Conservation (phyloP, 2,329 filamentous ascomycete species). For the Fusarium sp. region DNA sequence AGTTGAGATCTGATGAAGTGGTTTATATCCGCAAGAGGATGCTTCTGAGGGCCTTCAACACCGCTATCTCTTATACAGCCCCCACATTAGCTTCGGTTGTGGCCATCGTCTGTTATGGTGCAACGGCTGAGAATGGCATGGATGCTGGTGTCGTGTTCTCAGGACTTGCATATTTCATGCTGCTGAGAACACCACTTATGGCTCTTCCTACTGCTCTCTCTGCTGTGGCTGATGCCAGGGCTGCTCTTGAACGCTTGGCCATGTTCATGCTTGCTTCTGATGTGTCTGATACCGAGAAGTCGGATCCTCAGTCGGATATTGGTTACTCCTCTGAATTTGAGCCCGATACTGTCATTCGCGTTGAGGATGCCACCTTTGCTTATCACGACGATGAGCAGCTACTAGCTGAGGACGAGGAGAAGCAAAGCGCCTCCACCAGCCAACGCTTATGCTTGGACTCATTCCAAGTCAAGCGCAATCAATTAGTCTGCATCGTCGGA, state of each 20-base stretch:
- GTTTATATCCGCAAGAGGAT: constrained; percentile 29
- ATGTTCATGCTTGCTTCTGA: constrained; percentile 27
- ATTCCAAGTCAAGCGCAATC: not conserved
- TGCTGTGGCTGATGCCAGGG: constrained; percentile 19
- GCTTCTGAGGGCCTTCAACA: constrained; percentile 27
- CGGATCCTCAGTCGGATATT: not conserved
- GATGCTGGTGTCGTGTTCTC: constrained; percentile 22
- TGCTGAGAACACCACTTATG: constrained; percentile 13
- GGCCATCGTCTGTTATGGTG: constrained; percentile 26
- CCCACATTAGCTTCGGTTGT: constrained; percentile 24
- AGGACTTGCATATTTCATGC: constrained; percentile 11
- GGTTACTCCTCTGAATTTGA: not conserved
- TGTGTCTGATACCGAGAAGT: rapidly evolving
- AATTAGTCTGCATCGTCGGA: constrained; percentile 18
- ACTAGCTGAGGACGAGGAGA: not conserved
- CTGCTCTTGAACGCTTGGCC: constrained; percentile 12
- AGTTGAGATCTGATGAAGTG: constrained; percentile 18
- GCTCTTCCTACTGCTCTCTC: constrained; percentile 19
- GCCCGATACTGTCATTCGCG: not conserved
- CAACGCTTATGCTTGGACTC: constrained; percentile 4
- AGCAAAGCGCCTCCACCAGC: not conserved
- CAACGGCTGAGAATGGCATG: constrained; percentile 18
- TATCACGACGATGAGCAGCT: constrained; percentile 25
- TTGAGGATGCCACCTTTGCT: constrained; percentile 9
- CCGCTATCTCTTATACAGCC: constrained; percentile 16